Percentiles rank a stretch among this genome's conserved stretches.
Evolutionary conservation across 257 asterid species (phyloP).

Genomic region (Coffea eugenioides): DNA sequence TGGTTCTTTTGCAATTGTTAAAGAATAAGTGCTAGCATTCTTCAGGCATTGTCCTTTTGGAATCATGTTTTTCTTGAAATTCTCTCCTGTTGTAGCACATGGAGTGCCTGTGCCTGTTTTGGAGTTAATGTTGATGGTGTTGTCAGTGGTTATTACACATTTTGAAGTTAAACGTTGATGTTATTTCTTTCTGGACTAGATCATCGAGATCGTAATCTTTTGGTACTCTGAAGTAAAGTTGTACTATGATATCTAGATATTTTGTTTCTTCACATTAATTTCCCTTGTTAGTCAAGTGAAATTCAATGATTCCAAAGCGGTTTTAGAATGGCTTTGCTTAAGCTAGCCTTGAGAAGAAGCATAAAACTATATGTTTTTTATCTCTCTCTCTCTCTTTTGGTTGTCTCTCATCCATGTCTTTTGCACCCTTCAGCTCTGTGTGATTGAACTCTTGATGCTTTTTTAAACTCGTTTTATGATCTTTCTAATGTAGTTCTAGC

Average conservation of each 20-base stretch:
- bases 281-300: background rate
- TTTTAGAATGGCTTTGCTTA: background rate
- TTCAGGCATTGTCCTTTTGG: background rate
- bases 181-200: background rate
- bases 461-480: background rate
- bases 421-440: background rate
- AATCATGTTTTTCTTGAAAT: background rate
- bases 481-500: background rate
- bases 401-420: background rate
- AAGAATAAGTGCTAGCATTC: background rate
- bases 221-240: background rate
- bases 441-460: background rate
- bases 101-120: background rate
- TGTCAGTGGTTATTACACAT: background rate
- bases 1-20: background rate
- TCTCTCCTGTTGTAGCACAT: background rate
- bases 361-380: no score
- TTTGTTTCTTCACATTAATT: background rate
- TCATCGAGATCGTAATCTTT: background rate
- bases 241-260: background rate
- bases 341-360: background rate
- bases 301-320: background rate
- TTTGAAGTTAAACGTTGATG: background rate
- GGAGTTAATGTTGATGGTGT: background rate
- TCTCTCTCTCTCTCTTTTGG: background rate